Evolutionary conservation across 2,329 filamentous ascomycete species (phyloP), one percentile per base, ranked within the genome.

Genomic region (Diplodia scrobiculata): DNA sequence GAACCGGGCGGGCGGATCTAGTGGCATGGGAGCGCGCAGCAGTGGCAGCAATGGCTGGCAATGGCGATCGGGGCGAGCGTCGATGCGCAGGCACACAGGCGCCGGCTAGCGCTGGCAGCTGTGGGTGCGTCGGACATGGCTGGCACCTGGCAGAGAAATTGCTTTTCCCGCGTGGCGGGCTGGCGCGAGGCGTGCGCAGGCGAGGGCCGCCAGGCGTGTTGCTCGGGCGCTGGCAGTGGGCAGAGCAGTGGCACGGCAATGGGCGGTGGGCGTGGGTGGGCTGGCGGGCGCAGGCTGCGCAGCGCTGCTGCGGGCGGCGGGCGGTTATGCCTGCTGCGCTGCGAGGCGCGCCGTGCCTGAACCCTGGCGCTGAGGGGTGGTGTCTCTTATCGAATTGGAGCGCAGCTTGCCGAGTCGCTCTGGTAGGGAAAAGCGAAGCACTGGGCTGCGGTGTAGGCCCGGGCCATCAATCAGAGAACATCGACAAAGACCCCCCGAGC

Each of bases 391-490:
- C 58, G 58, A 62, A 62, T 62, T 62, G 45, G 58, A 62, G 58
- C 38, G 27, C 58, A 50, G 58, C 58, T 62, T 62, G 58, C 58
- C 58, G 58, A 62, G 45, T 62, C 58, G 58, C 54, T 47, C 54
- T 59, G 19, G 53, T 45, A 60, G 55, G 54, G 38, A 60, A 32
- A 29, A 21, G 55, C 55, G 55, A 38, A 60, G 55, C 55, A 60
- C 55, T 60, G 55, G 41, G 55, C 55, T 60, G 55, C 55, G 55
- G 38, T 60, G 58, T 50, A 62, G 27, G 58, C 58, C 58, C 58
- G 51, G 63, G 63, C 63, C 63, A 65, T 65, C 63, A 65, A 65
- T 65, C 52, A 65, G 36, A 52, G 62, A 64, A 47, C 62, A 64
- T 64, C 48, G 62, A 53, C 63, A 65, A 55, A 65, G 63, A 65